A percentile compares a stretch with the other conserved stretches of the same genome.
phyloP scores from a whole-genome alignment of 106 monocot genomes.

The Allium sativum region DNA sequence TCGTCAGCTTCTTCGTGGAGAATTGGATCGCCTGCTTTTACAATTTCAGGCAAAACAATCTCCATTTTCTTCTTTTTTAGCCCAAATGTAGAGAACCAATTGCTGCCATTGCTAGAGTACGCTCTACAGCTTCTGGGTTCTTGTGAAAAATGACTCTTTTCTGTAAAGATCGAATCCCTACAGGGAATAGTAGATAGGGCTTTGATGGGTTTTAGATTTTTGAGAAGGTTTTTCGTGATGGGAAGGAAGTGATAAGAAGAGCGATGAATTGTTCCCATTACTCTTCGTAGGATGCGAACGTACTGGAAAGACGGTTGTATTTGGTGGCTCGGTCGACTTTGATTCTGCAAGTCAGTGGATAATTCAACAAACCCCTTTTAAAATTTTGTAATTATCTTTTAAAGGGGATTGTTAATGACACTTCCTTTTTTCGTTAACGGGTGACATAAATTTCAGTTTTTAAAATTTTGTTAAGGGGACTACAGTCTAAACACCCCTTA shows the following conservation, averaged over 20 bases:
- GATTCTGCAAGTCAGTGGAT: no score
- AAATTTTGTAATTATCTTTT: no score
- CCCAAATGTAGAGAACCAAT: constrained; percentile 46
- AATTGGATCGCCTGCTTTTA: constrained; percentile 89
- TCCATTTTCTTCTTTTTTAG: constrained; percentile 10
- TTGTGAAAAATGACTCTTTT: not conserved
- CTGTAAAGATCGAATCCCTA: not conserved
- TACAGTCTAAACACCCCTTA: no score
- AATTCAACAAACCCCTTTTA: no score
- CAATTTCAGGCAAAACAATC: constrained; percentile 41
- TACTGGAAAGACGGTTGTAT: no score
- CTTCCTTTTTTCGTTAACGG: no score
- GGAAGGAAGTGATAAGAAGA: not conserved
- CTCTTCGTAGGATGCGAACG: not conserved
- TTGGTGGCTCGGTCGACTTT: no score
- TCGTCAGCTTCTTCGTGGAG: constrained; percentile 71
- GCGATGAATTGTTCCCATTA: constrained; percentile 6
- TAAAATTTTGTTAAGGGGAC: no score
- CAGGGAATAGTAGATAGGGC: not conserved
- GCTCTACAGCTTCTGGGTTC: not conserved
- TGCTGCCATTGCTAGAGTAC: not conserved
- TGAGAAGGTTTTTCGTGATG: not conserved
- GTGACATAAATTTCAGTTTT: no score
- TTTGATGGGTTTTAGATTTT: not conserved
- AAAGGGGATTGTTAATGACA: no score